Evolutionary conservation across 1,284 basidiomycete species (phyloP).

Genomic region (Schizophyllum amplum): DNA sequence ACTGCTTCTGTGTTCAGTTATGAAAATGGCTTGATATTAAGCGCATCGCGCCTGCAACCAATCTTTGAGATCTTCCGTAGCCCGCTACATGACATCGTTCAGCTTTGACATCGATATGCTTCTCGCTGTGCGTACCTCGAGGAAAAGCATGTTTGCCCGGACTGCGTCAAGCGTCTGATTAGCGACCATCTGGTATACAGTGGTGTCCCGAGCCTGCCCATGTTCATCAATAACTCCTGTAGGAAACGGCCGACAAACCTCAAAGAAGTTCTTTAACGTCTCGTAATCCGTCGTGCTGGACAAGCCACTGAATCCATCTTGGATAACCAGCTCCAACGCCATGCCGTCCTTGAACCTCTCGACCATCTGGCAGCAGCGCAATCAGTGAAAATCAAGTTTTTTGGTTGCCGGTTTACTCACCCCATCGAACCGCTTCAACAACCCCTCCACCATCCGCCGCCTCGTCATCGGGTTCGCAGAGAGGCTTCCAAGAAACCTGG

Average conservation of each 20-base stretch:
- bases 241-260: constrained; percentile 20
- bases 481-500: constrained; percentile 15
- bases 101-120: background rate
- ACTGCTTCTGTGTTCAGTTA: background rate
- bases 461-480: constrained; percentile 51
- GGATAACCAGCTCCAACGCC: background rate
- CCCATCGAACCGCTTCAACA: constrained; percentile 27
- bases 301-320: constrained; percentile 43
- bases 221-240: background rate
- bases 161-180: constrained; percentile 48
- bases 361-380: background rate
- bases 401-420: constrained; percentile 22
- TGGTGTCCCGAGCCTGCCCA: constrained; percentile 35
- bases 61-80: constrained; percentile 34
- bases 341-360: background rate
- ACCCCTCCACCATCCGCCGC: constrained; percentile 45
- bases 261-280: constrained; percentile 48
- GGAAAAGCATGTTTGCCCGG: constrained; percentile 34
- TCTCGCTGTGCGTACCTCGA: constrained; percentile 26
- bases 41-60: constrained; percentile 39
- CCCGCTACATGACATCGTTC: constrained; percentile 23
- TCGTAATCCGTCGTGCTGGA: constrained; percentile 51
- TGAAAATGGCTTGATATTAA: background rate
- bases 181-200: constrained; percentile 37
- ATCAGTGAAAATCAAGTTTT: no score